Percentiles rank a stretch among this genome's conserved stretches.
These are phyloP conservation scores for Galerina sulciceps DNA, from an alignment of 768 basidiomycete species.

Conservation along the genomic window DNA sequence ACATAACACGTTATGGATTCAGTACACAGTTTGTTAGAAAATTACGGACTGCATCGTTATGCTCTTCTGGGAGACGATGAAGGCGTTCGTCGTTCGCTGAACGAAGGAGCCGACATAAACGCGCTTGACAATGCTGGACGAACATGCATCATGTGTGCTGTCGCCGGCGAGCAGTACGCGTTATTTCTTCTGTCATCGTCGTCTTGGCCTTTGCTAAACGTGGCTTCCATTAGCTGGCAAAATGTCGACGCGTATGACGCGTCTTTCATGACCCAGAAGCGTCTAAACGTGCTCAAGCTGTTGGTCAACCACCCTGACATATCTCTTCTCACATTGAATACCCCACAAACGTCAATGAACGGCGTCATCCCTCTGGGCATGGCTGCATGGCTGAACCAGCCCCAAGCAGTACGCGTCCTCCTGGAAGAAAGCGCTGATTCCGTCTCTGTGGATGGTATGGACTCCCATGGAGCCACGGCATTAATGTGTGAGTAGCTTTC, in stretches of 20 bases:
- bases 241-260: constrained; percentile 71
- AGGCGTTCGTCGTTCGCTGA: constrained; percentile 56
- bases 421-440: constrained; percentile 63
- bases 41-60: constrained; percentile 53
- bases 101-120: constrained; percentile 70
- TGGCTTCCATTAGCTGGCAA: constrained; percentile 56
- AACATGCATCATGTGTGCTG: constrained; percentile 67
- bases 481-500: constrained; percentile 73
- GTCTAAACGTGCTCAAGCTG: constrained; percentile 60
- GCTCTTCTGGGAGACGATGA: constrained; percentile 60
- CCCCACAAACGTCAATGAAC: constrained; percentile 69
- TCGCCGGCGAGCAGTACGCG: constrained; percentile 73
- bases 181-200: constrained; percentile 6
- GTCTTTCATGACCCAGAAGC: constrained; percentile 62
- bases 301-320: constrained; percentile 60
- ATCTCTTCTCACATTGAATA: constrained; percentile 73
- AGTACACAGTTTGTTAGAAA: constrained; percentile 34
- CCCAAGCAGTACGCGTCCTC: constrained; percentile 61
- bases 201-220: constrained; percentile 1
- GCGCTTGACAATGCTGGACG: constrained; percentile 62
- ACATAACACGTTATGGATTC: constrained; percentile 21
- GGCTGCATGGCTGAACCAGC: constrained; percentile 78
- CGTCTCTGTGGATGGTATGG: constrained; percentile 76
- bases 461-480: constrained; percentile 76
- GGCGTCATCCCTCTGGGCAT: constrained; percentile 80